Evolutionary conservation across 2,329 filamentous ascomycete genomes (phyloP), one percentile per base, ranked within the genome.

Genomic region (Ophiostoma ips): DNA sequence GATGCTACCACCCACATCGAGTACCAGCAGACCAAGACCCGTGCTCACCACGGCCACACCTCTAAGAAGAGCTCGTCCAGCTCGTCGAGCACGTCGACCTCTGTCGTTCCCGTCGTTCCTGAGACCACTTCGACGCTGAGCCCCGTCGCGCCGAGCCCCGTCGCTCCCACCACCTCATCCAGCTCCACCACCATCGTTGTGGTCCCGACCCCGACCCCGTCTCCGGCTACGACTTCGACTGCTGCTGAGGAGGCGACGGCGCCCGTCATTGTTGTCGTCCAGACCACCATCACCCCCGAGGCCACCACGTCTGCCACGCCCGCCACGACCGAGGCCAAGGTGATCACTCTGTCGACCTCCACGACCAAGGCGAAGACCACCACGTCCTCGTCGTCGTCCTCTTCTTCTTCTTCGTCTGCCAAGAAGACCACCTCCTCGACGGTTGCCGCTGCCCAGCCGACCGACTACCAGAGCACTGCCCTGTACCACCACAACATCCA

Each of bases 401-500:
- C n/a, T n/a, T n/a, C n/a, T n/a, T n/a, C n/a, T n/a, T n/a, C n/a
- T n/a, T n/a, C n/a, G n/a, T n/a, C 47, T 10, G 46, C 12, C 5
- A 30, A 21, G 24, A 15, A 13, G 15, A 30, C 51, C 13, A 9
- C 48, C 28, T 10, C 21, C 19, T 15, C n/a, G 21, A 11, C 34
- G 8, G 35, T 21, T 31, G 41, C 24, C 30, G 43, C 49, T 15
- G 11, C 36, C 5, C 2, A 55, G 37, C 55, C 58, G 33, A 52
- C 56, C 41, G 62, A 63, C 56, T 61, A 58, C 54, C 41, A 53
- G 50, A 63, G 63, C 50, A 62, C 66, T 13, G 72, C 73, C 46
- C 59, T 90, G 46, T 71, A 81, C 59, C 78, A 86, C 63, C 92
- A 96, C 81, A 95, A 95, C 70, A 60, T 83, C 49, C 86, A 92